Evolutionary conservation across 2,329 filamentous ascomycete species (phyloP).

Genomic region (Alternaria brassicae): DNA sequence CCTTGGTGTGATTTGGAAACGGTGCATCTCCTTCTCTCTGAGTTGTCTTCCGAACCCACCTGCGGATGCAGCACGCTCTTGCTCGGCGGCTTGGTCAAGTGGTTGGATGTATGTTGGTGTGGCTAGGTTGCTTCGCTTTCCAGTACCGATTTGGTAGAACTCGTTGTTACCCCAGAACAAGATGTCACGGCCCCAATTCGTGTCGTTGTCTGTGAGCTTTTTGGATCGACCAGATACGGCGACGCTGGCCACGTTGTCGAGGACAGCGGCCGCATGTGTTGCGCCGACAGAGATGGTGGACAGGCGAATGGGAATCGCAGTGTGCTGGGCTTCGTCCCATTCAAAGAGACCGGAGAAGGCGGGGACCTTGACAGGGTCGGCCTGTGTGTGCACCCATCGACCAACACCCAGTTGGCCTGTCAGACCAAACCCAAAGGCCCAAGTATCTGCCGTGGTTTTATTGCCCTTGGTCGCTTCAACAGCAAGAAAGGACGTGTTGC

Average conservation of each 20-base stretch:
- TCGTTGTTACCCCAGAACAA: constrained; percentile 97
- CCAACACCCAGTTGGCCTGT: constrained; percentile 83
- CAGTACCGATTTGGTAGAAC: constrained; percentile 89
- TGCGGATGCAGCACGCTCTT: constrained; percentile 35
- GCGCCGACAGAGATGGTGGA: constrained; percentile 75
- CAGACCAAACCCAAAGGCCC: constrained; percentile 86
- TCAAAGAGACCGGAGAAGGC: constrained; percentile 83
- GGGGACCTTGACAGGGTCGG: constrained; percentile 79
- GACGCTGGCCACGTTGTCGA: constrained; percentile 80
- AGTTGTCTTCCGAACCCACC: constrained; percentile 49
- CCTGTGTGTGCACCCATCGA: constrained; percentile 86
- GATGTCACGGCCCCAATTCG: constrained; percentile 87
- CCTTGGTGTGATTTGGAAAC: constrained; percentile 82
- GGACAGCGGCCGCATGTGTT: constrained; percentile 81
- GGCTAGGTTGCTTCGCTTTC: constrained; percentile 81
- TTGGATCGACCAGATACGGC: constrained; percentile 56
- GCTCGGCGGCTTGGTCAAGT: constrained; percentile 69
- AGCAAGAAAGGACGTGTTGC: constrained; percentile 84
- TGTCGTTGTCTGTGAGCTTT: constrained; percentile 66
- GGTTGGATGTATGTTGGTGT: constrained; percentile 80
- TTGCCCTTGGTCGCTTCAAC: constrained; percentile 75
- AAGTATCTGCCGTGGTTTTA: constrained; percentile 75
- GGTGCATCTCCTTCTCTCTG: constrained; percentile 70
- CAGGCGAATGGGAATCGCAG: constrained; percentile 78
- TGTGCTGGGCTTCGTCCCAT: constrained; percentile 76